These are phyloP conservation scores for Nigrospora oryzae DNA, from an alignment of 2,329 filamentous ascomycete genomes.

Conservation along the genomic window DNA sequence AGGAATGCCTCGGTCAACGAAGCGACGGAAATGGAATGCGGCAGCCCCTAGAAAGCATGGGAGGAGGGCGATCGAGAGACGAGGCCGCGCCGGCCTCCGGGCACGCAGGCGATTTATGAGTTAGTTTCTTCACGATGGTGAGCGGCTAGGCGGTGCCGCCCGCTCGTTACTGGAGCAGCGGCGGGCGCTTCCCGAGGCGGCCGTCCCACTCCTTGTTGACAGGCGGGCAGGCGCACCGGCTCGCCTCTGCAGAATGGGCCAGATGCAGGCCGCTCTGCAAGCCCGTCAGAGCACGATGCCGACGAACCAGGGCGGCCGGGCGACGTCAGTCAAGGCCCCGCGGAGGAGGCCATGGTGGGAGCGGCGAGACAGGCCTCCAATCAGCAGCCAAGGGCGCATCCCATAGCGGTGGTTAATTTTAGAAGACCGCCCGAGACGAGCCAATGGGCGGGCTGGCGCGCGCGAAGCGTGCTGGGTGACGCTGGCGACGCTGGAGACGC, in stretches of 20 bases:
- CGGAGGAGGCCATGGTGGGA: constrained; percentile 8
- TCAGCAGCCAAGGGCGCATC: constrained; percentile 9
- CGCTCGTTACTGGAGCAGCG: constrained; percentile 9
- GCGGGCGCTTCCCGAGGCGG: constrained; percentile 17
- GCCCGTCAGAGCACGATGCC: constrained; percentile 16
- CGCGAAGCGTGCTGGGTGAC: constrained; percentile 4
- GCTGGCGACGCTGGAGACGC: too few species aligned
- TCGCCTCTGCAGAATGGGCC: constrained; percentile 17
- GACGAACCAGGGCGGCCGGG: constrained; percentile 7
- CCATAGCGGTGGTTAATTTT: constrained; percentile 17
- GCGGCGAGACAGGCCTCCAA: constrained; percentile 13
- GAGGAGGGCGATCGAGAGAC: constrained; percentile 12
- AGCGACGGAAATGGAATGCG: constrained; percentile 23
- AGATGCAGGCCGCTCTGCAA: constrained; percentile 12
- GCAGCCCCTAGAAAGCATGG: constrained; percentile 23
- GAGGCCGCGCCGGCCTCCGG: constrained; percentile 13
- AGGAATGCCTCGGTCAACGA: constrained; percentile 38
- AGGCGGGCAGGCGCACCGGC: constrained; percentile 12
- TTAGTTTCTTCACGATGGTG: constrained; percentile 8
- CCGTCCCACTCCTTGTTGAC: constrained; percentile 3
- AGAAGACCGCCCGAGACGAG: constrained; percentile 10
- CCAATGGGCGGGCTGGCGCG: constrained; percentile 16
- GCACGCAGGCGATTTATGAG: constrained; percentile 20
- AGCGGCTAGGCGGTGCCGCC: constrained; percentile 19
- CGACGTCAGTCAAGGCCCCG: constrained; percentile 8